Evolutionary conservation across 768 basidiomycete species (phyloP).

Genomic region (Rhodotorula diobovata): DNA sequence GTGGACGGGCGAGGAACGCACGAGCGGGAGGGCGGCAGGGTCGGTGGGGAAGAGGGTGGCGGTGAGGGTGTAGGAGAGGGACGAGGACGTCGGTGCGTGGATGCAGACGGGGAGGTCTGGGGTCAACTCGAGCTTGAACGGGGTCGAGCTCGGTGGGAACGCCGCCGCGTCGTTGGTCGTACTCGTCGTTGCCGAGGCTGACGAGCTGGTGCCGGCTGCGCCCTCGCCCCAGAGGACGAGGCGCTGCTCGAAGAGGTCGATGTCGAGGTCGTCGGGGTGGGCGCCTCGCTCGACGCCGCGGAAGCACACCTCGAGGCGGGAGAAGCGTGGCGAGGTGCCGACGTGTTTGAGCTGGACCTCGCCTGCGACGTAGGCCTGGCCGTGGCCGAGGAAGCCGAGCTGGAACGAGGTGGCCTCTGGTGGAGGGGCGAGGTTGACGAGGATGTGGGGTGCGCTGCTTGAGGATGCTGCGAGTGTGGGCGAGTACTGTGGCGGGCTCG

Average conservation of each 20-base stretch:
- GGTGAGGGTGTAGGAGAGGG: slow-evolving; percentile 64
- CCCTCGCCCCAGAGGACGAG: slow-evolving; percentile 28
- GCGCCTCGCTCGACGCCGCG: slow-evolving; percentile 28
- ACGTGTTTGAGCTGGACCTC: slow-evolving; percentile 71
- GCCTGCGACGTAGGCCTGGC: slow-evolving; percentile 69
- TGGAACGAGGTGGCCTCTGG: slow-evolving; percentile 62
- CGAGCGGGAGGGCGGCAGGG: slow-evolving; percentile 47
- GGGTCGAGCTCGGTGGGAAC: slow-evolving; percentile 59
- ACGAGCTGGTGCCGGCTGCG: slow-evolving; percentile 12
- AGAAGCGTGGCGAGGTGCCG: neutral
- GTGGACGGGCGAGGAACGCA: slow-evolving; percentile 31
- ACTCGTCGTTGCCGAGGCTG: neutral
- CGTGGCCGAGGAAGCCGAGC: slow-evolving; percentile 70
- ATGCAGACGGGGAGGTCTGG: slow-evolving; percentile 78
- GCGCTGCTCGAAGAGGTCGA: slow-evolving; percentile 27
- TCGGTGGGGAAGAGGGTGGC: slow-evolving; percentile 56
- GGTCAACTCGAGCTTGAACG: slow-evolving; percentile 76
- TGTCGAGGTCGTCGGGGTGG: neutral
- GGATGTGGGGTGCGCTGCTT: neutral
- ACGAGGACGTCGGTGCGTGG: slow-evolving; percentile 63
- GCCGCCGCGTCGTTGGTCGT: neutral
- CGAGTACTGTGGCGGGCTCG: slow-evolving; percentile 16
- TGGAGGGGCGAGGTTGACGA: slow-evolving; percentile 57
- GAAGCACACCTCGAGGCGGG: slow-evolving; percentile 27
- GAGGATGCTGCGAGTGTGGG: neutral